A percentile compares a stretch with the other conserved stretches of the same genome.
phyloP scores from a whole-genome alignment of 495 filamentous ascomycete species.

The Clohesyomyces aquaticus region DNA sequence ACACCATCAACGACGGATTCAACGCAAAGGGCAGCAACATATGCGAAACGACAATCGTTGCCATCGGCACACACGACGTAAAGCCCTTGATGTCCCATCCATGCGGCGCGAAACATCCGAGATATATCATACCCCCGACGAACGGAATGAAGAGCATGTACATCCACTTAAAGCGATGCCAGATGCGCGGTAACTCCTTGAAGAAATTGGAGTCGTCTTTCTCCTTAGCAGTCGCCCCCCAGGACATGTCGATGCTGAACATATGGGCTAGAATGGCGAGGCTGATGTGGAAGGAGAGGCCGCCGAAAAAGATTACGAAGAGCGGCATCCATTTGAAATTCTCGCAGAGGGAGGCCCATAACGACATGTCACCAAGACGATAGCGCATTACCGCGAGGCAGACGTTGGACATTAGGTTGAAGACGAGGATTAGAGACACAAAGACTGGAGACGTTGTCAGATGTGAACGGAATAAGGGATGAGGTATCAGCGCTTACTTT shows the following conservation, averaged over 20 bases:
- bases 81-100: constrained; percentile 13
- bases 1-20: constrained; percentile 8
- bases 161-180: constrained; percentile 70
- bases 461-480: background rate
- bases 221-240: constrained; percentile 57
- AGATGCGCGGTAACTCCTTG: constrained; percentile 75
- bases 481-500: constrained; percentile 6
- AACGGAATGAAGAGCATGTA: constrained; percentile 10
- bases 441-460: constrained; percentile 36
- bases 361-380: constrained; percentile 48
- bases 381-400: constrained; percentile 55
- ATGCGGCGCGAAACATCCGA: constrained; percentile 11
- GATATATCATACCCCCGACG: constrained; percentile 9
- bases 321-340: constrained; percentile 52
- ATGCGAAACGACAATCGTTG: constrained; percentile 1
- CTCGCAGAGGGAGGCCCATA: constrained; percentile 44
- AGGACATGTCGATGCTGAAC: constrained; percentile 56
- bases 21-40: constrained; percentile 6
- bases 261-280: constrained; percentile 55
- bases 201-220: constrained; percentile 78
- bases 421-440: constrained; percentile 53
- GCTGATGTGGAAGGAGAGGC: constrained; percentile 53
- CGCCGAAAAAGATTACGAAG: constrained; percentile 56
- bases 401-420: constrained; percentile 55
- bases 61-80: background rate